Percentiles rank a stretch among this genome's conserved stretches.
Conservation (phyloP, 192 early-diverging fungal species). For the Backusella mclennaniae region DNA sequence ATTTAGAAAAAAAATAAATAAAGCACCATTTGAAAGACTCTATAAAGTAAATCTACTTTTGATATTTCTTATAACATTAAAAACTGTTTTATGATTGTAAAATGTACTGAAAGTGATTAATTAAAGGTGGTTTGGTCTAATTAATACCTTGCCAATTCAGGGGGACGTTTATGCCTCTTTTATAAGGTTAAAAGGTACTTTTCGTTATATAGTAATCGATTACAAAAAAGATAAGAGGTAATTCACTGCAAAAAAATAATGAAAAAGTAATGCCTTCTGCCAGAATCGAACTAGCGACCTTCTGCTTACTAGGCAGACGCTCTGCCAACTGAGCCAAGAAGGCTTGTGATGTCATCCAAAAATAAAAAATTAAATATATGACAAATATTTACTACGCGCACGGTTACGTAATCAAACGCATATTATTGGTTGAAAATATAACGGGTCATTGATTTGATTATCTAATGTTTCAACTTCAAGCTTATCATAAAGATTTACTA, state of each 20-base stretch:
- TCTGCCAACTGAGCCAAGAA: conserved; percentile 42
- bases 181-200: too few relatives aligned
- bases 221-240: not conserved
- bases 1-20: not conserved
- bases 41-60: not conserved
- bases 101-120: not conserved
- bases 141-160: not conserved
- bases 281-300: conserved; percentile 39
- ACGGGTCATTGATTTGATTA: too few relatives aligned
- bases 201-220: not conserved
- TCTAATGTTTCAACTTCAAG: too few relatives aligned
- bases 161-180: not conserved
- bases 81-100: not conserved
- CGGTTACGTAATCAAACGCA: too few relatives aligned
- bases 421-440: too few relatives aligned
- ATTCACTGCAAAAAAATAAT: too few relatives aligned
- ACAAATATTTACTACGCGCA: too few relatives aligned
- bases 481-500: too few relatives aligned
- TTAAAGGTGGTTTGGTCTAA: not conserved
- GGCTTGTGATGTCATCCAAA: not conserved
- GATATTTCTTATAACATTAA: too few relatives aligned
- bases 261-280: conserved; percentile 29
- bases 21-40: not conserved
- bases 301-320: conserved; percentile 42
- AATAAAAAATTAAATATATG: not conserved